Percentiles rank a stretch among this genome's conserved stretches.
Conservation (phyloP, 2,329 filamentous ascomycete species). For the Epichloe typhina region DNA sequence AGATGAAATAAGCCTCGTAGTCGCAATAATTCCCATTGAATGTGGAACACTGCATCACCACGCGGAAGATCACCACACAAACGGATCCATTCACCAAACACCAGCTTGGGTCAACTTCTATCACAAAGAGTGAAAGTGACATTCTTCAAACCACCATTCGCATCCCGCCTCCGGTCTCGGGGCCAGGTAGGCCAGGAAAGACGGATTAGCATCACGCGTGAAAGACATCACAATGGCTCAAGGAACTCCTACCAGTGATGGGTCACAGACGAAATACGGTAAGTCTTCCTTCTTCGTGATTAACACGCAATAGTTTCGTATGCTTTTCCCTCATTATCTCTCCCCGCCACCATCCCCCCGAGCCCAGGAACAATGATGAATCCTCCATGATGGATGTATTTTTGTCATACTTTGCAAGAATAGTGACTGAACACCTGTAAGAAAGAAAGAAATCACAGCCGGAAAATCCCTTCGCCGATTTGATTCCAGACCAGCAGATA, state of each 20-base stretch:
- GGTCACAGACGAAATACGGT: conserved; percentile 16
- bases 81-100: too few species aligned
- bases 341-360: background rate
- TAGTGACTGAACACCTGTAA: conserved; percentile 50
- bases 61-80: too few species aligned
- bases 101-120: too few species aligned
- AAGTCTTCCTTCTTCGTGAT: conserved; percentile 8
- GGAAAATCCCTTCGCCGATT: conserved; percentile 78
- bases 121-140: background rate
- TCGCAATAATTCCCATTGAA: too few species aligned
- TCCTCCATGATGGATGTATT: background rate
- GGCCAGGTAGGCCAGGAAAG: background rate
- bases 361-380: background rate
- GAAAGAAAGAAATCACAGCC: conserved; percentile 56
- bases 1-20: too few species aligned
- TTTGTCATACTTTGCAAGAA: conserved; percentile 18
- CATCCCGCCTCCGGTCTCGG: background rate
- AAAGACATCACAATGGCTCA: conserved; percentile 11
- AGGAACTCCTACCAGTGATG: conserved; percentile 9
- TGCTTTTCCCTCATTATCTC: background rate
- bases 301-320: background rate
- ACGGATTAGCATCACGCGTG: background rate
- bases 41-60: too few species aligned
- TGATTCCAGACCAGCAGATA: conserved; percentile 82
- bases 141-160: background rate